Evolutionary conservation across 306 rosid genomes (phyloP), one percentile per base, ranked within the genome.

Genomic region (Prunus armeniaca): DNA sequence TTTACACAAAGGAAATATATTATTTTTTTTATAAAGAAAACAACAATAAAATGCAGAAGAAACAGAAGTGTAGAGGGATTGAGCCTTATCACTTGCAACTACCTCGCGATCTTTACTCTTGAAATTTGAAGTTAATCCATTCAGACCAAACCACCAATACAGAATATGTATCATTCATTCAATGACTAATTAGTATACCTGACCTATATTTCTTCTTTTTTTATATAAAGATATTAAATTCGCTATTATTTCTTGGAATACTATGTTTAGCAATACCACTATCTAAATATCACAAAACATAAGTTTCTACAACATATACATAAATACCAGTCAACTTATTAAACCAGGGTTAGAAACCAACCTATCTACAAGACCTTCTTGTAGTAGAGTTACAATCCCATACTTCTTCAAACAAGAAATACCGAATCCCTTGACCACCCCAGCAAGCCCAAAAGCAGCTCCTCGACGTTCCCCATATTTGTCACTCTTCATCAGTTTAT

Each of bases 361-460:
- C 99, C 99, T 95, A 81, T 92, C 99, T 3, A 84, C 87, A 76
- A 95, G 91, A 79, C 86, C 76, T 80, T 90, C 97, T 77, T 86
- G 96, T 73, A 95, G 90, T 76, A 46, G 78, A 83, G 79, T 80
- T 75, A 87, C 92, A 82, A 95, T 82, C 75, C 84, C 82, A 78
- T 88, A 83, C 89, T 92, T 90, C 88, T 92, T 95, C 90, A 95
- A 85, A 82, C 86, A 86, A 50, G 97, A 79, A 70, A 95, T 79
- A 69, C 99, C 96, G 72, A 95, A 92, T 77, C 99, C 97, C 82
- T 95, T 95, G 24, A 92, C 97, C 76, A 92, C 87, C 77, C 99
- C 97, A 34, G 99, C 96, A 72, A 95, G 96, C 60, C 99, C 99
- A 85, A 92, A 95, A 66, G 99, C 99, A 30, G 99, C 99, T 75